A percentile compares a stretch with the other conserved stretches of the same genome.
phyloP scores from a whole-genome alignment of 2,329 filamentous ascomycete species.

The Aspergillus ochraceus region DNA sequence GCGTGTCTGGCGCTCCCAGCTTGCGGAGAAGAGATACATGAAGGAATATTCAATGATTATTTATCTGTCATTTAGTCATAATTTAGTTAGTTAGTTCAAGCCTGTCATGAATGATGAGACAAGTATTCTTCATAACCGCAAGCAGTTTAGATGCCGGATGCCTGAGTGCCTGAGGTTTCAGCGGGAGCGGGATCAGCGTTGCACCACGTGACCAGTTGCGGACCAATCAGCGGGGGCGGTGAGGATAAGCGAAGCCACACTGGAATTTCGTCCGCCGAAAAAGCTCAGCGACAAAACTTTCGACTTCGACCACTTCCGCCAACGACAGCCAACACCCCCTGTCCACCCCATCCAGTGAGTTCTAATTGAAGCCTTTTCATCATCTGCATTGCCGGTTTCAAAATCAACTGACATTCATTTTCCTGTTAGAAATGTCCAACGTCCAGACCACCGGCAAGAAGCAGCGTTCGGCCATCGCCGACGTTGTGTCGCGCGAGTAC shows the following conservation, averaged over 20 bases:
- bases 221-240: conserved; percentile 27
- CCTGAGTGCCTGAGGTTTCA: no score
- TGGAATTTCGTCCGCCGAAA: conserved; percentile 34
- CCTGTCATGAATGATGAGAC: background rate
- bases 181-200: background rate
- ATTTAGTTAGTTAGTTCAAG: background rate
- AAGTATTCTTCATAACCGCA: background rate
- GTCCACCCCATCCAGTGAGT: conserved; percentile 38
- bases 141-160: background rate
- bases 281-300: conserved; percentile 22
- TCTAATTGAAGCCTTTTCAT: background rate
- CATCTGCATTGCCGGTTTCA: background rate
- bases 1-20: conserved; percentile 29
- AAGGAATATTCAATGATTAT: background rate
- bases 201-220: background rate
- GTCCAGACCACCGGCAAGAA: conserved; percentile 65
- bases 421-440: conserved; percentile 62
- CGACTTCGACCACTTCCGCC: conserved; percentile 38
- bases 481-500: conserved; percentile 99
- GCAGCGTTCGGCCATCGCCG: conserved; percentile 90
- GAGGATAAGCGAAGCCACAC: conserved; percentile 38
- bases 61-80: background rate
- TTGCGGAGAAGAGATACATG: background rate
- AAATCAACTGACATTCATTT: background rate
- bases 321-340: conserved; percentile 37